These are phyloP conservation scores for Dendrostoma leiphaemia DNA, from an alignment of 2,329 filamentous ascomycete genomes.

Conservation along the genomic window DNA sequence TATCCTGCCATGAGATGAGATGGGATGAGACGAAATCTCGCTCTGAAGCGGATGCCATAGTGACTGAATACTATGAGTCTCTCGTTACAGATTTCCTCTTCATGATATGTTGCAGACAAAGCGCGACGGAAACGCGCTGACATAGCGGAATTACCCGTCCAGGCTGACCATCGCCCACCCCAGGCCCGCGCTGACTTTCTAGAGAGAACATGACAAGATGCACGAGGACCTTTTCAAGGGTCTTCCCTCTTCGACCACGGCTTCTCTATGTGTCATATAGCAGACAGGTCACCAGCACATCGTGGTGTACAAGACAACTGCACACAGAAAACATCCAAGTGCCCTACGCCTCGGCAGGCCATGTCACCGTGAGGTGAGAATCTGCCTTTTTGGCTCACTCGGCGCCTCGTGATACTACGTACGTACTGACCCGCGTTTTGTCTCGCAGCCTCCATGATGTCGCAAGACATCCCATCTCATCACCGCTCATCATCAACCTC, in stretches of 20 bases:
- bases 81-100: no score
- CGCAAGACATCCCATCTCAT: conserved; percentile 30
- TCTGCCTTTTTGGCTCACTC: background rate
- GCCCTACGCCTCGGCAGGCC: conserved; percentile 47
- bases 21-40: background rate
- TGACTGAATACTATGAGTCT: no score
- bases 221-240: no score
- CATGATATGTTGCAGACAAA: no score
- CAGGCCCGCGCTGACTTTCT: no score
- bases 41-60: no score
- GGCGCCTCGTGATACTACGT: conserved; percentile 19
- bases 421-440: conserved; percentile 15
- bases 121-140: no score
- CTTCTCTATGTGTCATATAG: background rate
- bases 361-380: conserved; percentile 49
- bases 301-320: background rate
- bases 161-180: no score
- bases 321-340: conserved; percentile 42
- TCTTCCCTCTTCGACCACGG: background rate
- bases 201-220: no score
- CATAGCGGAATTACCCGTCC: no score
- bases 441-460: conserved; percentile 48
- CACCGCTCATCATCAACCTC: conserved; percentile 54
- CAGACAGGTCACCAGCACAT: conserved; percentile 6
- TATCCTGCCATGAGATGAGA: no score